Evolutionary conservation across 1,139 yeast genomes (phyloP).

Genomic region (Lodderomyces pseudojiufengensis): DNA sequence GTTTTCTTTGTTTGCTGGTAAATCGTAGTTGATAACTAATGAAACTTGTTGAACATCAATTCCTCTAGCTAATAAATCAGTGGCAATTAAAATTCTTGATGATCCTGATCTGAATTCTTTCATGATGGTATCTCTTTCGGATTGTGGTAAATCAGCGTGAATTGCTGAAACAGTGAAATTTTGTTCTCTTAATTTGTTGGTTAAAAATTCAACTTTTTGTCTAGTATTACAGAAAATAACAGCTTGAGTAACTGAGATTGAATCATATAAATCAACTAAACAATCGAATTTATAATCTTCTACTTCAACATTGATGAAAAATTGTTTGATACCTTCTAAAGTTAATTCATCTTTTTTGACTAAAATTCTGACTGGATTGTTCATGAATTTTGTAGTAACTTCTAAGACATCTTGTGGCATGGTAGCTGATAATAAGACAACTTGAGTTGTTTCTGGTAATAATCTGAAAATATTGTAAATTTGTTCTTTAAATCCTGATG

Average conservation of each 20-base stretch:
- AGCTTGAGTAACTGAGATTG: slow-evolving; percentile 97
- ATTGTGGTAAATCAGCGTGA: slow-evolving; percentile 96
- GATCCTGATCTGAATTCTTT: slow-evolving; percentile 98
- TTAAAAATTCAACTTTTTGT: slow-evolving; percentile 92
- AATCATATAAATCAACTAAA: slow-evolving; percentile 94
- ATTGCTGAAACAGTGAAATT: slow-evolving; percentile 95
- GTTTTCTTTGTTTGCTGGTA: slow-evolving; percentile 97
- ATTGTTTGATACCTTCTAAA: slow-evolving; percentile 97
- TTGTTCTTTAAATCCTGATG: slow-evolving; percentile 96
- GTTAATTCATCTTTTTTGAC: slow-evolving; percentile 98
- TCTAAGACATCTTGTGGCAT: slow-evolving; percentile 97
- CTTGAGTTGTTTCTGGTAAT: slow-evolving; percentile 94
- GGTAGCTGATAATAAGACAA: slow-evolving; percentile 94
- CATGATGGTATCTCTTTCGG: slow-evolving; percentile 97
- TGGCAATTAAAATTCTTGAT: slow-evolving; percentile 92
- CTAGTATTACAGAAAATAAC: slow-evolving; percentile 99
- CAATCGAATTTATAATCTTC: slow-evolving; percentile 95
- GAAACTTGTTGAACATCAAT: slow-evolving; percentile 99
- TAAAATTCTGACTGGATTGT: slow-evolving; percentile 93
- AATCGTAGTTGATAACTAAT: slow-evolving; percentile 94
- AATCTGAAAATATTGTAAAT: slow-evolving; percentile 94
- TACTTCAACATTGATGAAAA: slow-evolving; percentile 88
- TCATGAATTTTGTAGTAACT: slow-evolving; percentile 95
- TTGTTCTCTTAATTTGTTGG: slow-evolving; percentile 79
- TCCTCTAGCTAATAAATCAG: slow-evolving; percentile 99